Conservation (phyloP, 805 yeast genomes). For the Candida namnaoensis region DNA sequence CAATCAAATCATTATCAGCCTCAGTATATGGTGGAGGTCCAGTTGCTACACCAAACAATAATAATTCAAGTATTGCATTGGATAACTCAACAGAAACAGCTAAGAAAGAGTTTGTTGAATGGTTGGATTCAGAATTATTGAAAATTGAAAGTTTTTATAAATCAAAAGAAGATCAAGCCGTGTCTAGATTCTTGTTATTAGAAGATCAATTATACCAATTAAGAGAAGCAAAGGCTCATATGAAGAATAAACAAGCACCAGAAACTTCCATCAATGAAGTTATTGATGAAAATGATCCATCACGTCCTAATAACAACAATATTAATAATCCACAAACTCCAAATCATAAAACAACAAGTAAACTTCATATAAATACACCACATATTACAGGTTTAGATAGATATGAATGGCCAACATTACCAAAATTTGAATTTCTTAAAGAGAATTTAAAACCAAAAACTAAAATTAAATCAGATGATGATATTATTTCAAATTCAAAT, state of each 20-base stretch:
- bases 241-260: conserved; percentile 5
- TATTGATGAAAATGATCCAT: neutral
- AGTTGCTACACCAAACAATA: neutral
- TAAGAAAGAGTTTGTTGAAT: conserved; percentile 41
- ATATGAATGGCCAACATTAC: conserved; percentile 33
- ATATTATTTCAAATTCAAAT: neutral
- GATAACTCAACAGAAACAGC: conserved; percentile 23
- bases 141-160: conserved; percentile 57
- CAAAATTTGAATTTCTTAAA: conserved; percentile 23
- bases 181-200: conserved; percentile 48
- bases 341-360: too few relatives aligned
- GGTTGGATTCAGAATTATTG: conserved; percentile 56
- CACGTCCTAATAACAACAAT: neutral
- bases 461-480: conserved; percentile 2
- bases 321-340: conserved; percentile 3
- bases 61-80: conserved; percentile 4
- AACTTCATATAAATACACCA: neutral
- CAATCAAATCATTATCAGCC: neutral
- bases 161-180: conserved; percentile 50
- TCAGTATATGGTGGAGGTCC: conserved; percentile 13
- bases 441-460: conserved; percentile 4
- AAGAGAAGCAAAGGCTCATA: conserved; percentile 37
- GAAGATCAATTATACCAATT: conserved; percentile 65
- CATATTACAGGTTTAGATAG: conserved; percentile 19
- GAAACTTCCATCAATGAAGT: neutral